Evolutionary conservation across 345 rosid genomes (phyloP).

Genomic region (Aethionema arabicum): DNA sequence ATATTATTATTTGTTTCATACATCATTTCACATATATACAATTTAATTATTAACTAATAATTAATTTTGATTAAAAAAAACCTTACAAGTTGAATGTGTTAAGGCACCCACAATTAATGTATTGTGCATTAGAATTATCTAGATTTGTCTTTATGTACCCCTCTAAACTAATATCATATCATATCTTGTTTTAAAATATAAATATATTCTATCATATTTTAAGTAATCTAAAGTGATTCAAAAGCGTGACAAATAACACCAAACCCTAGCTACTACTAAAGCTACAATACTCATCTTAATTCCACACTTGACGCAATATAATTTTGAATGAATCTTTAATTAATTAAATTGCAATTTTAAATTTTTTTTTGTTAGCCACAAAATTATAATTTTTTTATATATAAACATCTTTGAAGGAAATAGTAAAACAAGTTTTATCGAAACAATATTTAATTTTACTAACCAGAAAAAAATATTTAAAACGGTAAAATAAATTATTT

Average conservation of each 20-base stretch:
- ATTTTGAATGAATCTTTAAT: neutral
- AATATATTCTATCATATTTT: conserved; percentile 10
- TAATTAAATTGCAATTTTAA: neutral
- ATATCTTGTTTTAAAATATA: conserved; percentile 6
- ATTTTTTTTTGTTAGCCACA: no score
- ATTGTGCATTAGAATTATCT: conserved; percentile 23
- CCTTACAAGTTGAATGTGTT: conserved; percentile 33
- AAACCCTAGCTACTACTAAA: conserved; percentile 9
- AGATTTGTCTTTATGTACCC: conserved; percentile 23
- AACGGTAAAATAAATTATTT: no score
- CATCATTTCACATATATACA: conserved; percentile 23
- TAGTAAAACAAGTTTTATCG: no score
- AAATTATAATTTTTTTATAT: no score
- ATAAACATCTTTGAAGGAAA: no score
- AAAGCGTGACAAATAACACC: conserved; percentile 20
- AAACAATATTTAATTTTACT: no score
- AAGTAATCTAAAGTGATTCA: conserved; percentile 14
- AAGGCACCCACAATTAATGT: conserved; percentile 31
- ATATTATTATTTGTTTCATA: conserved; percentile 21
- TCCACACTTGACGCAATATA: neutral
- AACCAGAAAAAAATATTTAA: no score
- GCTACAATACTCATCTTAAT: conserved; percentile 9
- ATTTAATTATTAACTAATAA: conserved; percentile 16
- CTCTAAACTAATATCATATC: conserved; percentile 9
- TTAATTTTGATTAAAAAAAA: conserved; percentile 16